These are phyloP conservation scores for Aureobasidium uvarum DNA, from an alignment of 2,329 filamentous ascomycete genomes.

Conservation along the genomic window DNA sequence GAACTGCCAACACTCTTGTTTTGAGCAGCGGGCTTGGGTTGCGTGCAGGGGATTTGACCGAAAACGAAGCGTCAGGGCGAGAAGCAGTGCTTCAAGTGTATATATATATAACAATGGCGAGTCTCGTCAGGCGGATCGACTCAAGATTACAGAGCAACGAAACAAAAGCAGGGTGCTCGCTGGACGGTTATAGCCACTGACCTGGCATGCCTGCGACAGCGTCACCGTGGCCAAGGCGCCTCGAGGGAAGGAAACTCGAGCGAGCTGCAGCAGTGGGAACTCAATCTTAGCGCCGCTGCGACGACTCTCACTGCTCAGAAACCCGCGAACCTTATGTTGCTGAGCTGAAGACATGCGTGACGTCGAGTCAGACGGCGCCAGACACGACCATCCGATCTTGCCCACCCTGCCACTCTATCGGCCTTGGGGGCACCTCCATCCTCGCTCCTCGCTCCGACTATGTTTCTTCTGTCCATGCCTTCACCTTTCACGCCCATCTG, in stretches of 20 bases:
- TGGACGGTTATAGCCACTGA: constrained; percentile 16
- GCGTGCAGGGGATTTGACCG: not conserved
- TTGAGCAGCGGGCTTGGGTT: not conserved
- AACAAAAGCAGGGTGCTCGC: constrained; percentile 19
- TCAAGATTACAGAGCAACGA: constrained; percentile 24
- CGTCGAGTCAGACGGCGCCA: not conserved
- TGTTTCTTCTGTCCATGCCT: not conserved
- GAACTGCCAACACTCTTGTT: constrained; percentile 9
- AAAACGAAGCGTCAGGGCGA: not conserved
- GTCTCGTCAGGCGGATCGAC: constrained; percentile 16
- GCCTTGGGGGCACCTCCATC: not conserved
- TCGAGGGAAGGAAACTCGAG: constrained; percentile 3
- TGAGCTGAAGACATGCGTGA: constrained; percentile 7
- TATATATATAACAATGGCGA: not conserved
- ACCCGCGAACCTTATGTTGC: constrained; percentile 2
- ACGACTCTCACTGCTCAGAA: not conserved
- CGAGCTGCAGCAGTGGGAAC: constrained; percentile 18
- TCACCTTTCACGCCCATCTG: not conserved
- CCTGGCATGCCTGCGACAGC: constrained; percentile 4
- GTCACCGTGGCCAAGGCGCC: constrained; percentile 16
- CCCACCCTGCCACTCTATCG: not conserved
- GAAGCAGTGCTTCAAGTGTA: not conserved
- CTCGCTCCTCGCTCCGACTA: not conserved
- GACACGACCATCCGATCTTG: not conserved
- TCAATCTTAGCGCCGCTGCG: constrained; percentile 16